A percentile compares a stretch with the other conserved stretches of the same genome.
Evolutionary conservation across 306 rosid genomes (phyloP).

Genomic region (Crataegus laevigata): DNA sequence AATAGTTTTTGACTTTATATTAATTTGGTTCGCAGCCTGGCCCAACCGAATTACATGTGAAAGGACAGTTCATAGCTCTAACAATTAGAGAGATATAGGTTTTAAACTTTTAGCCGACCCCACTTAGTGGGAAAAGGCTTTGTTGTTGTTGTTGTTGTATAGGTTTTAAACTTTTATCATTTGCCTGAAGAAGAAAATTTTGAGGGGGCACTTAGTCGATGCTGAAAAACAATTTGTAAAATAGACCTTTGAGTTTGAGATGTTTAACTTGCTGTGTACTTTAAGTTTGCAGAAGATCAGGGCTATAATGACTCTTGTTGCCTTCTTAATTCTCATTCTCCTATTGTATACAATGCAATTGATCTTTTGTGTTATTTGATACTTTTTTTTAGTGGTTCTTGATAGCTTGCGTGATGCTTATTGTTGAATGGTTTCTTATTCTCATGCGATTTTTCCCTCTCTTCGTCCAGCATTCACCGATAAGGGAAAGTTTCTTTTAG

Average conservation of each 20-base stretch:
- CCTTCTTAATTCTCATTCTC: background rate
- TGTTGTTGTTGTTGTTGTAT: no score
- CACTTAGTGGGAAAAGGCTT: no score
- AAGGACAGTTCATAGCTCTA: background rate
- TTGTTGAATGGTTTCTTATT: conserved; percentile 7
- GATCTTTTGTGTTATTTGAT: background rate
- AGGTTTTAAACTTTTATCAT: background rate
- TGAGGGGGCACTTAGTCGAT: conserved; percentile 1
- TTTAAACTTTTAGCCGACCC: background rate
- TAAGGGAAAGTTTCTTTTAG: conserved; percentile 87
- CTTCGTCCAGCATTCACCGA: conserved; percentile 71
- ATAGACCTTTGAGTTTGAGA: background rate
- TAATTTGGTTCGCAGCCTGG: background rate
- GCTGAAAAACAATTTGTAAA: background rate
- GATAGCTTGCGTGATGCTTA: conserved; percentile 6
- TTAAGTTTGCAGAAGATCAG: background rate
- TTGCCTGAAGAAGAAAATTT: conserved; percentile 2
- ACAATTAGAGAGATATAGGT: background rate
- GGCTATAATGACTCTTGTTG: background rate
- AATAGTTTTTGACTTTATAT: background rate
- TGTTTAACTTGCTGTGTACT: background rate
- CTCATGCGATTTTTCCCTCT: background rate
- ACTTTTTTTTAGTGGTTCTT: background rate
- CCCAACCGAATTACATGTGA: background rate
- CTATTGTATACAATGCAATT: background rate